Conservation (phyloP, 2,329 filamentous ascomycete genomes). For the Beauveria varroae region DNA sequence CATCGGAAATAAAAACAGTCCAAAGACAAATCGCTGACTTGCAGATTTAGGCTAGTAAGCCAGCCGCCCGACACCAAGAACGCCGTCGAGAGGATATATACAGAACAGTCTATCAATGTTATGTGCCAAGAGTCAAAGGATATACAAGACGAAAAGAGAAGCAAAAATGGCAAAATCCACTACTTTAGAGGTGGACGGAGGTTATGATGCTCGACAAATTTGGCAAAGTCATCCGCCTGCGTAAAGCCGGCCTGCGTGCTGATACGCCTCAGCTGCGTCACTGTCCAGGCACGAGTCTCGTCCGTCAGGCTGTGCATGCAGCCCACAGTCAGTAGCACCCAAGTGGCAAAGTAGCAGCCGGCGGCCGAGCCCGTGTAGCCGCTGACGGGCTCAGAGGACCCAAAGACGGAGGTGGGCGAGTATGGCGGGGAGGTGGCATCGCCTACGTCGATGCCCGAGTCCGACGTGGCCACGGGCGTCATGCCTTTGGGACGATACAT, state of each 20-base stretch:
- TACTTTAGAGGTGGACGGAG: conserved; percentile 11
- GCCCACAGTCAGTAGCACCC: conserved; percentile 9
- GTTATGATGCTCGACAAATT: conserved; percentile 7
- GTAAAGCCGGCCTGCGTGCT: conserved; percentile 10
- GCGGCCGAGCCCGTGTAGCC: conserved; percentile 7
- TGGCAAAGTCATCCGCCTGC: conserved; percentile 11
- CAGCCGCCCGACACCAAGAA: background rate
- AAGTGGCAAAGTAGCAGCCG: conserved; percentile 9
- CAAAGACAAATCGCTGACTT: background rate
- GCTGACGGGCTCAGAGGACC: conserved; percentile 3
- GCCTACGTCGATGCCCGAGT: conserved; percentile 5
- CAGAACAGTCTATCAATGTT: background rate
- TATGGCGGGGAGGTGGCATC: conserved; percentile 3
- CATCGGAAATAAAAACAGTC: background rate
- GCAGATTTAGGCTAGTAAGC: background rate
- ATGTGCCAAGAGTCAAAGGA: background rate
- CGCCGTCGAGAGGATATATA: background rate
- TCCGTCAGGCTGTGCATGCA: conserved; percentile 13
- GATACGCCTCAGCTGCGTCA: conserved; percentile 7
- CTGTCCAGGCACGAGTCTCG: conserved; percentile 10
- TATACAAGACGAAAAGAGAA: background rate
- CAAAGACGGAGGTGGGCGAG: conserved; percentile 8
- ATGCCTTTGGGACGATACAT: conserved; percentile 10
- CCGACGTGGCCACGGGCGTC: conserved; percentile 6
- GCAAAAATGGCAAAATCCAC: background rate